phyloP scores from a whole-genome alignment of 371 early-diverging fungal genomes.

The Mucor indicus region DNA sequence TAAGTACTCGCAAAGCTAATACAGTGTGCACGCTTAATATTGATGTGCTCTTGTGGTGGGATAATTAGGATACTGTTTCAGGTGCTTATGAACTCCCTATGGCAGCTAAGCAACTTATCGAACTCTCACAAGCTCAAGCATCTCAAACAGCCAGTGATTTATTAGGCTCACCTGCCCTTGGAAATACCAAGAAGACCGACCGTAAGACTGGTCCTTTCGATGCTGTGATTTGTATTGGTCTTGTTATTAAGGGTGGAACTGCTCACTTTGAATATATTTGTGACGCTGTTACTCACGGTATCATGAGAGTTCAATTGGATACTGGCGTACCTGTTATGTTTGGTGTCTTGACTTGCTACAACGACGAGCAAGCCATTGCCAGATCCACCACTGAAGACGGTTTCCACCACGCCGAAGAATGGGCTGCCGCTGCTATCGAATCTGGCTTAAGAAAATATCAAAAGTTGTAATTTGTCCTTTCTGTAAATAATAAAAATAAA shows the following conservation, averaged over 20 bases:
- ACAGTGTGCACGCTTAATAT: neutral
- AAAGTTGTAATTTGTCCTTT: slow-evolving; percentile 29
- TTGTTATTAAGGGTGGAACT: slow-evolving; percentile 95
- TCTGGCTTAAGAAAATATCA: slow-evolving; percentile 71
- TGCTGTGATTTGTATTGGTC: slow-evolving; percentile 92
- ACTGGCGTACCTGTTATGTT: slow-evolving; percentile 89
- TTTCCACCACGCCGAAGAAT: slow-evolving; percentile 94
- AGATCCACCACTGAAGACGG: slow-evolving; percentile 75
- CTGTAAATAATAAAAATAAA: neutral
- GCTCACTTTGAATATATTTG: slow-evolving; percentile 98
- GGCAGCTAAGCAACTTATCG: slow-evolving; percentile 78
- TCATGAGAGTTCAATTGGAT: slow-evolving; percentile 92
- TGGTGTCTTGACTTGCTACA: slow-evolving; percentile 94
- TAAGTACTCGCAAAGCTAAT: slow-evolving; percentile 9
- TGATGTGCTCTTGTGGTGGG: too few relatives aligned
- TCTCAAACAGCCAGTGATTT: slow-evolving; percentile 54
- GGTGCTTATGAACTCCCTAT: slow-evolving; percentile 95
- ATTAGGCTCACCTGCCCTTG: slow-evolving; percentile 43
- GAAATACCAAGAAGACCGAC: slow-evolving; percentile 9
- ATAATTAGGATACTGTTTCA: slow-evolving; percentile 67
- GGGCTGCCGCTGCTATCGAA: slow-evolving; percentile 98
- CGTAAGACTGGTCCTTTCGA: slow-evolving; percentile 66
- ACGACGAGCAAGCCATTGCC: slow-evolving; percentile 88
- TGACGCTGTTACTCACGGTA: slow-evolving; percentile 85
- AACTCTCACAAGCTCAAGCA: slow-evolving; percentile 58